Evolutionary conservation across 2,329 filamentous ascomycete species (phyloP).

Genomic region (Hirsutella thompsonii): DNA sequence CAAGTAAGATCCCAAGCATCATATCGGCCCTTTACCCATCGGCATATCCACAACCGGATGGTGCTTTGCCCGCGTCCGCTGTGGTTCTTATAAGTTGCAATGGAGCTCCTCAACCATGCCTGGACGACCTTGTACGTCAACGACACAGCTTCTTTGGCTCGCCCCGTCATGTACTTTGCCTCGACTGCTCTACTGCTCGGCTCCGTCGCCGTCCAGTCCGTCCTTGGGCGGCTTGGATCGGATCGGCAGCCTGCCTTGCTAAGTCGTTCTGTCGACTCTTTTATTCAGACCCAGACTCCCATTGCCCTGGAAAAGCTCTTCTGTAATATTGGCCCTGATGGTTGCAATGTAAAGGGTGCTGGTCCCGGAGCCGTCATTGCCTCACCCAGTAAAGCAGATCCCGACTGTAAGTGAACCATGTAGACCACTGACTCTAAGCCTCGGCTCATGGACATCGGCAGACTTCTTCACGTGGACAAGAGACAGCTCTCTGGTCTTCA

Average conservation of each 20-base stretch:
- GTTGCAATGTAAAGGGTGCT: conserved; percentile 34
- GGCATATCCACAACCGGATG: neutral
- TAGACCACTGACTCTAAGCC: neutral
- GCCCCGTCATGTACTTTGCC: conserved; percentile 36
- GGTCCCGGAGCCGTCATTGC: conserved; percentile 41
- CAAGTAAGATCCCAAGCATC: neutral
- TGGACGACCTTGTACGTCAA: conserved; percentile 15
- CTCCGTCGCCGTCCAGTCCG: conserved; percentile 35
- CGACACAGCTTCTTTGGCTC: conserved; percentile 14
- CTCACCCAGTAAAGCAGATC: conserved; percentile 37
- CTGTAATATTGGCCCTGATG: conserved; percentile 45
- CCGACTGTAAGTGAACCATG: conserved; percentile 36
- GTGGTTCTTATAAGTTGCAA: conserved; percentile 5
- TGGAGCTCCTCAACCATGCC: conserved; percentile 13
- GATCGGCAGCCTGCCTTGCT: conserved; percentile 17
- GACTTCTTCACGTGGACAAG: conserved; percentile 73
- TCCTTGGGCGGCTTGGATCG: conserved; percentile 30
- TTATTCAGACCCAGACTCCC: conserved; percentile 36
- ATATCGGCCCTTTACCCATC: neutral
- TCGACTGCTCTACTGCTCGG: conserved; percentile 37
- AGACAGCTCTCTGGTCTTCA: conserved; percentile 59
- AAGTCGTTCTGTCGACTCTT: conserved; percentile 38
- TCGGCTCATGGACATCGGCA: conserved; percentile 16
- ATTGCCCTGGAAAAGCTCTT: conserved; percentile 38
- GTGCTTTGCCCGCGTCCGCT: neutral